These are phyloP conservation scores for Tolypocladium endophyticum DNA, from an alignment of 2,329 filamentous ascomycete genomes.

Conservation along the genomic window DNA sequence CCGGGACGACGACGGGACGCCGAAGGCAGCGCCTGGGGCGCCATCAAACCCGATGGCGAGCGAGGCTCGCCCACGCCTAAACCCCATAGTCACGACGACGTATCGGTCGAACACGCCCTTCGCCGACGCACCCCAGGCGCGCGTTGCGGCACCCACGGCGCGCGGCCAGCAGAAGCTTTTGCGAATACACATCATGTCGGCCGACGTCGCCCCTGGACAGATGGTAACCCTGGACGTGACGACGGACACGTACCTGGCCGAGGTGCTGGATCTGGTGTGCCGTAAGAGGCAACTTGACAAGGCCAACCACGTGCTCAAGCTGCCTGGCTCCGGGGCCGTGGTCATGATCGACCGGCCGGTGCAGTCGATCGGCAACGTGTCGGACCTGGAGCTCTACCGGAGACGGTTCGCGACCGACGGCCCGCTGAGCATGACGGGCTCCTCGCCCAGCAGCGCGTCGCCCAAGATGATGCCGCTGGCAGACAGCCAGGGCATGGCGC, in stretches of 20 bases:
- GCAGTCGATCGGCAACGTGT: slow-evolving; percentile 64
- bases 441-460: slow-evolving; percentile 59
- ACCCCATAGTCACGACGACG: slow-evolving; percentile 52
- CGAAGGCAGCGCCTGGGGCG: slow-evolving; percentile 13
- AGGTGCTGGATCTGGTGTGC: slow-evolving; percentile 70
- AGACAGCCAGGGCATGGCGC: slow-evolving; percentile 24
- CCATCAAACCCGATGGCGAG: slow-evolving; percentile 19
- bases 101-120: slow-evolving; percentile 42
- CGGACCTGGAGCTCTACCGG: slow-evolving; percentile 65
- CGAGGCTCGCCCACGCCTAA: slow-evolving; percentile 30
- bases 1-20: slow-evolving; percentile 7
- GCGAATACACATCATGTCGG: slow-evolving; percentile 59
- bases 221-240: slow-evolving; percentile 66
- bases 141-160: slow-evolving; percentile 28
- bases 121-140: slow-evolving; percentile 45
- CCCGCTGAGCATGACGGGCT: slow-evolving; percentile 55
- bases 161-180: slow-evolving; percentile 61
- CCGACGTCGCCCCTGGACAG: slow-evolving; percentile 61
- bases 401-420: slow-evolving; percentile 68
- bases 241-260: slow-evolving; percentile 73
- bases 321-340: slow-evolving; percentile 63
- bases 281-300: slow-evolving; percentile 70
- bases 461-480: slow-evolving; percentile 51
- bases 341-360: slow-evolving; percentile 70
- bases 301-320: slow-evolving; percentile 66